Evolutionary conservation across 1,139 yeast genomes (phyloP).

Genomic region (Hemisphaericaspora xylofermentans): DNA sequence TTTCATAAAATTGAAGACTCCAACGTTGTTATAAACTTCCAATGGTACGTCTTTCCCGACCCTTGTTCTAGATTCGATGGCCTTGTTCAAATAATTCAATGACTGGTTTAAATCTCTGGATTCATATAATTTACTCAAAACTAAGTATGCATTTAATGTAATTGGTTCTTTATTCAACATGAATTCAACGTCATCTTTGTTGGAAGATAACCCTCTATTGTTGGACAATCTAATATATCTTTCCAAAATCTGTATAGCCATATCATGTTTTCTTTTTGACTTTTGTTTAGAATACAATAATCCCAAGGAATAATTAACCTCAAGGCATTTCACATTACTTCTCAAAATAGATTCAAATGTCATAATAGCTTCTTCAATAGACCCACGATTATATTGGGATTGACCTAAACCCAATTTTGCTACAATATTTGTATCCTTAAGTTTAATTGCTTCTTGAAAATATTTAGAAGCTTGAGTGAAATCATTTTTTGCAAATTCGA

Average conservation of each 20-base stretch:
- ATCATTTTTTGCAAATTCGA: conserved; percentile 59
- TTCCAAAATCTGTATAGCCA: conserved; percentile 68
- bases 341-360: conserved; percentile 77
- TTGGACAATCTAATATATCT: conserved; percentile 65
- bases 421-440: conserved; percentile 59
- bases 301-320: conserved; percentile 76
- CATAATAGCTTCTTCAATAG: conserved; percentile 79
- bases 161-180: conserved; percentile 57
- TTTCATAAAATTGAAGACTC: conserved; percentile 74
- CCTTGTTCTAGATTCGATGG: conserved; percentile 51
- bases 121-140: conserved; percentile 70
- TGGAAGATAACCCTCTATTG: conserved; percentile 39
- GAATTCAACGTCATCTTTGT: conserved; percentile 24
- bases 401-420: conserved; percentile 86
- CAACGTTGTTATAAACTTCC: conserved; percentile 78
- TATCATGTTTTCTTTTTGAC: conserved; percentile 37
- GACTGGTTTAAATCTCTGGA: conserved; percentile 58
- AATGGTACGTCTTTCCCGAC: conserved; percentile 54
- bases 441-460: conserved; percentile 70
- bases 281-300: conserved; percentile 59
- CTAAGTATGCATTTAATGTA: conserved; percentile 64
- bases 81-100: conserved; percentile 54
- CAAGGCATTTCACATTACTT: conserved; percentile 67
- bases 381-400: conserved; percentile 72
- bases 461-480: conserved; percentile 66